Conservation (phyloP, 2,329 filamentous ascomycete species). For the Harringtonia lauricola region DNA sequence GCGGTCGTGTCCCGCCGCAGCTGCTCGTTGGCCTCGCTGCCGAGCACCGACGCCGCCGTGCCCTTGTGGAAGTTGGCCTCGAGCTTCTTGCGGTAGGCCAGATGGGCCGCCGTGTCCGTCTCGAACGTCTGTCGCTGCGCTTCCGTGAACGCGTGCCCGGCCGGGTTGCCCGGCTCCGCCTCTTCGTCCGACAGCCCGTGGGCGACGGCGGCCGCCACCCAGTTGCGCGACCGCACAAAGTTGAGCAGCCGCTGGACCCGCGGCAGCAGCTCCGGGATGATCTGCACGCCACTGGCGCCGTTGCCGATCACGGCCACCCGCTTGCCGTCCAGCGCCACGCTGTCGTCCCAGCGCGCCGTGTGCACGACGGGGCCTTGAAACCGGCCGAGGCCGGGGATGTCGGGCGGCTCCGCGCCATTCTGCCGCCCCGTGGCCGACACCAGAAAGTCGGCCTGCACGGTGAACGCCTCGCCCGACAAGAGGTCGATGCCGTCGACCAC, state of each 20-base stretch:
- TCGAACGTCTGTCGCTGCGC: conserved; percentile 2
- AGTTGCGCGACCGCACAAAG: conserved; percentile 15
- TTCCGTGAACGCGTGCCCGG: conserved; percentile 2
- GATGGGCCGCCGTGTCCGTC: conserved; percentile 1
- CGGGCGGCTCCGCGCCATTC: background rate
- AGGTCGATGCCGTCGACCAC: conserved; percentile 24
- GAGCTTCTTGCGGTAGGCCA: conserved; percentile 1
- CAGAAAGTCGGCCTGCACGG: conserved; percentile 16
- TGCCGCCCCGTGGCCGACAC: conserved; percentile 8
- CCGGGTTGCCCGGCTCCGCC: conserved; percentile 1
- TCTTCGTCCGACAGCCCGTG: conserved; percentile 11
- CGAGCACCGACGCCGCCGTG: conserved; percentile 13
- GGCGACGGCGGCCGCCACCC: conserved; percentile 14
- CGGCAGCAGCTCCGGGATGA: conserved; percentile 16
- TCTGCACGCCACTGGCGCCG: conserved; percentile 18
- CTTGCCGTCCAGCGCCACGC: conserved; percentile 11
- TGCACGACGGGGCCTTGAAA: conserved; percentile 9
- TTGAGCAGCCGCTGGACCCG: conserved; percentile 10
- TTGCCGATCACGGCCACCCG: conserved; percentile 18
- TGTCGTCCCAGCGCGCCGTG: conserved; percentile 4
- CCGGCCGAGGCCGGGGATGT: conserved; percentile 6
- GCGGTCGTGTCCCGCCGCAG: no score
- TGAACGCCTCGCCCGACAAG: conserved; percentile 25
- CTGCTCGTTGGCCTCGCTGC: conserved; percentile 10
- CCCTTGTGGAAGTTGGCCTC: conserved; percentile 9